Percentiles rank a stretch among this genome's conserved stretches.
phyloP scores from a whole-genome alignment of 441 rosid species.

The Eruca vesicaria region DNA sequence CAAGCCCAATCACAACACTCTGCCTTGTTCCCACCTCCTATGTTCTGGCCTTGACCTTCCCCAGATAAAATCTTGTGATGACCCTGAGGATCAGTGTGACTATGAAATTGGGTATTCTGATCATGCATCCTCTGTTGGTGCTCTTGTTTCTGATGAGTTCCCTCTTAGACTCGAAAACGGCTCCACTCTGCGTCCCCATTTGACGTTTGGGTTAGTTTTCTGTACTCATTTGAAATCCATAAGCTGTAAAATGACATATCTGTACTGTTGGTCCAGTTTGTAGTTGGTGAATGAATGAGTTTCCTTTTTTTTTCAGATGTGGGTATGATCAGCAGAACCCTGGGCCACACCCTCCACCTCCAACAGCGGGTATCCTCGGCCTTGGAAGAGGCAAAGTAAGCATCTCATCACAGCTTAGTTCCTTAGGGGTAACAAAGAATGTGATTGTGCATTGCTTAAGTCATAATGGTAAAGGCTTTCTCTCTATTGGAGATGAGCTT shows the following conservation, averaged over 20 bases:
- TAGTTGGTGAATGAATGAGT: background rate
- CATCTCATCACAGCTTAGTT: conserved; percentile 48
- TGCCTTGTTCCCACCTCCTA: conserved; percentile 45
- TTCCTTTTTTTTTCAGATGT: conserved; percentile 40
- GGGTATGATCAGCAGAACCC: conserved; percentile 46
- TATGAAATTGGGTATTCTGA: conserved; percentile 59
- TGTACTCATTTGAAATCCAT: background rate
- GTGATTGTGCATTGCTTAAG: conserved; percentile 62
- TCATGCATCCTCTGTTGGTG: conserved; percentile 55
- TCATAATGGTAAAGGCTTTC: conserved; percentile 55
- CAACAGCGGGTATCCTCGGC: conserved; percentile 65
- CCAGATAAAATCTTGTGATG: conserved; percentile 35
- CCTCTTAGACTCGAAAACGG: conserved; percentile 52
- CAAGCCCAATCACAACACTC: conserved; percentile 46
- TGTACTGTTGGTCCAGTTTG: too few species aligned
- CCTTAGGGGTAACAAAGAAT: conserved; percentile 40
- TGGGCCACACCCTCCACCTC: conserved; percentile 42
- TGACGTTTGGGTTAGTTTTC: conserved; percentile 74
- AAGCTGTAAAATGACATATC: background rate
- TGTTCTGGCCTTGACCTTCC: conserved; percentile 40
- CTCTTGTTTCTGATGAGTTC: conserved; percentile 47
- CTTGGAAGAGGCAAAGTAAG: conserved; percentile 61
- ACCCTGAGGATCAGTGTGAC: conserved; percentile 55
- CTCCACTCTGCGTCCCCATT: conserved; percentile 39
- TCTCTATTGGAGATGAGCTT: conserved; percentile 58